Percentiles rank a stretch among this genome's conserved stretches.
These are phyloP conservation scores for Dendrobium officinale DNA, from an alignment of 106 monocot species.

Conservation along the genomic window DNA sequence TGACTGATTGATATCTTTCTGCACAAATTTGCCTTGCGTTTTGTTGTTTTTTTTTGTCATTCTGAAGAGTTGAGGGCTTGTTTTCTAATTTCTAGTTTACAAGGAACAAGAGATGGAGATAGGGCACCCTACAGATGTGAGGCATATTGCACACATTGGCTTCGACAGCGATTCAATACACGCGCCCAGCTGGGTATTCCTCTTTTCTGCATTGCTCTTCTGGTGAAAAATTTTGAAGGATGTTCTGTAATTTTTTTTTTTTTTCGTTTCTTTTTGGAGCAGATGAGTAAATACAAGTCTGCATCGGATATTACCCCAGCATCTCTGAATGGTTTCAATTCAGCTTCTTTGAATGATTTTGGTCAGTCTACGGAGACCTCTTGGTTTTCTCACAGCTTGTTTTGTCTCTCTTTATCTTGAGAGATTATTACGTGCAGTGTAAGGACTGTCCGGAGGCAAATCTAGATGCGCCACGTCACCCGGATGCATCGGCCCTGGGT, in stretches of 20 bases:
- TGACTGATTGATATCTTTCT: neutral
- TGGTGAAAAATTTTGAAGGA: neutral
- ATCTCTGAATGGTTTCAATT: slow-evolving; percentile 13
- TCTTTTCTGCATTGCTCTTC: neutral
- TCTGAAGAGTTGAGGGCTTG: neutral
- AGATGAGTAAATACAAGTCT: slow-evolving; percentile 48
- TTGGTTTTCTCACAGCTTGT: slow-evolving; percentile 20
- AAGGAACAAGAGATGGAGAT: slow-evolving; percentile 76
- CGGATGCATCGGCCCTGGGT: too few species aligned
- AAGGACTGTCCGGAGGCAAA: too few species aligned
- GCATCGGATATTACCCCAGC: slow-evolving; percentile 37
- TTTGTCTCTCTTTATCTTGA: neutral
- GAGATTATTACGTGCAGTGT: too few species aligned
- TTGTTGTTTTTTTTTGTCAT: neutral
- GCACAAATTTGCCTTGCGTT: neutral
- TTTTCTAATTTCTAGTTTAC: slow-evolving; percentile 23
- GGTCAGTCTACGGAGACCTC: slow-evolving; percentile 26
- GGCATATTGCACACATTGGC: slow-evolving; percentile 72
- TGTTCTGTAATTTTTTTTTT: neutral
- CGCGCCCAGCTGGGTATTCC: slow-evolving; percentile 62
- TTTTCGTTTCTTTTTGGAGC: slow-evolving; percentile 4
- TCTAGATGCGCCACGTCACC: too few species aligned
- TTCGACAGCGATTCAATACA: slow-evolving; percentile 33
- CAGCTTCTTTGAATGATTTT: slow-evolving; percentile 5
- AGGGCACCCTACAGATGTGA: slow-evolving; percentile 73